phyloP scores from a whole-genome alignment of 2,329 filamentous ascomycete species.

The Colletotrichum lentis region DNA sequence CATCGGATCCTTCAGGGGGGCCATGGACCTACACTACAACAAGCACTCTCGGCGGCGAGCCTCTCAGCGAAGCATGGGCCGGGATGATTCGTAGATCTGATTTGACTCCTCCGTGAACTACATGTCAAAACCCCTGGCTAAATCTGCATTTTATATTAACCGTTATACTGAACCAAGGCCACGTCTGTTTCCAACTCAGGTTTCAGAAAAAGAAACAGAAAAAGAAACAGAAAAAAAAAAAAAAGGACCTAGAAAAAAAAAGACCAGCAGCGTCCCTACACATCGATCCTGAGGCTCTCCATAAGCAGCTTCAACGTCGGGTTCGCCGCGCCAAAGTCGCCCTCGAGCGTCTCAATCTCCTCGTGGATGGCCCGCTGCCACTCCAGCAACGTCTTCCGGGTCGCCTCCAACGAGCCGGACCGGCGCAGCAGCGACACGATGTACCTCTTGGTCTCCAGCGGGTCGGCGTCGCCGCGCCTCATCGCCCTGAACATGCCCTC shows the following conservation, averaged over 20 bases:
- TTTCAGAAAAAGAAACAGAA: background rate
- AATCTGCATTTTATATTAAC: no score
- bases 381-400: background rate
- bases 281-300: conserved; percentile 1
- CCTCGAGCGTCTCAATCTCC: background rate
- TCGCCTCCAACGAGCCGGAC: background rate
- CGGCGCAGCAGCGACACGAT: background rate
- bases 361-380: background rate
- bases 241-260: no score
- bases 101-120: no score
- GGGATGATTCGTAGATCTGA: no score
- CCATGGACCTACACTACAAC: no score
- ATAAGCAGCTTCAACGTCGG: background rate
- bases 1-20: no score
- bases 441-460: background rate
- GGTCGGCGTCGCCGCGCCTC: background rate
- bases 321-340: background rate
- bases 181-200: no score
- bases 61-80: no score
- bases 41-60: no score
- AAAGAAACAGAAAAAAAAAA: no score
- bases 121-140: no score
- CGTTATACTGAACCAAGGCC: no score
- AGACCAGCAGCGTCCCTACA: background rate
- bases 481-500: conserved; percentile 4